These are phyloP conservation scores for Paraconiothyrium brasiliense DNA, from an alignment of 2,329 filamentous ascomycete species.

Conservation along the genomic window DNA sequence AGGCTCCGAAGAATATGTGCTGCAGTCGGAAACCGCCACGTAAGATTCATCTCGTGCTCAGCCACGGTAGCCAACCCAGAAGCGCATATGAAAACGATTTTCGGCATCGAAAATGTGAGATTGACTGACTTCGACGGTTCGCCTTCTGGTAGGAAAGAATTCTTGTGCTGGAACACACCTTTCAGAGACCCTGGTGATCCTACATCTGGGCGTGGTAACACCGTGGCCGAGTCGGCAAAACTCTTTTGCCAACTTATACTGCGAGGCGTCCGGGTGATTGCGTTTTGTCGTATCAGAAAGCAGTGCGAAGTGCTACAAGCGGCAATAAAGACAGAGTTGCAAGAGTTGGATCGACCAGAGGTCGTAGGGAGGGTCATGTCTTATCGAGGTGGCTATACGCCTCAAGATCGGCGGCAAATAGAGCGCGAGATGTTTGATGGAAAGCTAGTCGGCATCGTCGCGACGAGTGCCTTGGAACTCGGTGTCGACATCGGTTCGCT, in stretches of 20 bases:
- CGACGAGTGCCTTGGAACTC: conserved; percentile 90
- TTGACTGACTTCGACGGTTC: conserved; percentile 92
- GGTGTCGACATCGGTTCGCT: conserved; percentile 95
- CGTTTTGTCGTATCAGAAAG: conserved; percentile 88
- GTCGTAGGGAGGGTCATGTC: conserved; percentile 87
- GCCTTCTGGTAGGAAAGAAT: conserved; percentile 91
- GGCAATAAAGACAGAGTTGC: conserved; percentile 81
- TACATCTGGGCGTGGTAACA: conserved; percentile 83
- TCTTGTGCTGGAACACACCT: conserved; percentile 97
- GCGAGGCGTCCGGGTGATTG: conserved; percentile 88
- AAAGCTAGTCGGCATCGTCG: conserved; percentile 89
- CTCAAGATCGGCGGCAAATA: conserved; percentile 86
- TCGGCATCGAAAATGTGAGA: conserved; percentile 82
- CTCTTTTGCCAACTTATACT: conserved; percentile 91
- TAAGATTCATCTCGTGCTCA: conserved; percentile 95
- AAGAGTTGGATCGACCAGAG: conserved; percentile 75
- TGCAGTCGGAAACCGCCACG: conserved; percentile 82
- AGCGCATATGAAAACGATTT: conserved; percentile 93
- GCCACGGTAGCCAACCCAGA: conserved; percentile 94
- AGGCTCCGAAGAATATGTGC: conserved; percentile 87
- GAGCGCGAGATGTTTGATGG: conserved; percentile 98
- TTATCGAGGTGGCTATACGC: conserved; percentile 93
- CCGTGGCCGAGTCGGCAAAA: conserved; percentile 84
- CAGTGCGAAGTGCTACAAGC: conserved; percentile 86
- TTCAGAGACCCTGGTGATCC: conserved; percentile 90